These are phyloP conservation scores for Arabis hirsuta DNA, from an alignment of 345 rosid genomes.

Conservation along the genomic window DNA sequence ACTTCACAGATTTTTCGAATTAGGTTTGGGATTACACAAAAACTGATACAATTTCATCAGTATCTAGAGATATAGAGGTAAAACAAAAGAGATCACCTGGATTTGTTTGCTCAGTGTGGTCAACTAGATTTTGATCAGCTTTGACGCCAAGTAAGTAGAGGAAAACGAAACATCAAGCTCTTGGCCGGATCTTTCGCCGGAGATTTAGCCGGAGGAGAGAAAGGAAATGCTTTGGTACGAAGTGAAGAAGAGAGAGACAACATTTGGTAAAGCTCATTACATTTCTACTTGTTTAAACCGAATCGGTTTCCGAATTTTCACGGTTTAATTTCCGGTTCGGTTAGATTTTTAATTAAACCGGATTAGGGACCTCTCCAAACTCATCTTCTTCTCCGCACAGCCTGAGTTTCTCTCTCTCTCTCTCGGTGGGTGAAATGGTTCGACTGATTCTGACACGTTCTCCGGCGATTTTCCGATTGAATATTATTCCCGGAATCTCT, in stretches of 20 bases:
- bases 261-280: constrained; percentile 21
- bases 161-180: constrained; percentile 28
- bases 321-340: not conserved
- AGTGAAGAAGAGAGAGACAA: constrained; percentile 13
- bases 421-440: constrained; percentile 36
- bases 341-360: constrained; percentile 26
- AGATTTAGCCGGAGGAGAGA: constrained; percentile 34
- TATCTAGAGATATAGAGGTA: constrained; percentile 28
- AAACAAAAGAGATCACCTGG: constrained; percentile 36
- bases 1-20: not conserved
- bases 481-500: constrained; percentile 11
- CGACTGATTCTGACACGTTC: constrained; percentile 32
- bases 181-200: constrained; percentile 37
- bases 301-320: not conserved
- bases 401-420: not conserved
- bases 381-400: constrained; percentile 27
- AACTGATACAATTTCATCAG: not conserved
- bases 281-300: not conserved
- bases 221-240: constrained; percentile 25
- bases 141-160: constrained; percentile 35
- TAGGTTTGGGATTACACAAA: not conserved
- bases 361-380: not conserved
- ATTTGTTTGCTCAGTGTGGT: constrained; percentile 2
- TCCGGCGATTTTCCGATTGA: constrained; percentile 39
- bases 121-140: constrained; percentile 25